phyloP scores from a whole-genome alignment of 1,139 yeast genomes.

The Candida glucosophila region DNA sequence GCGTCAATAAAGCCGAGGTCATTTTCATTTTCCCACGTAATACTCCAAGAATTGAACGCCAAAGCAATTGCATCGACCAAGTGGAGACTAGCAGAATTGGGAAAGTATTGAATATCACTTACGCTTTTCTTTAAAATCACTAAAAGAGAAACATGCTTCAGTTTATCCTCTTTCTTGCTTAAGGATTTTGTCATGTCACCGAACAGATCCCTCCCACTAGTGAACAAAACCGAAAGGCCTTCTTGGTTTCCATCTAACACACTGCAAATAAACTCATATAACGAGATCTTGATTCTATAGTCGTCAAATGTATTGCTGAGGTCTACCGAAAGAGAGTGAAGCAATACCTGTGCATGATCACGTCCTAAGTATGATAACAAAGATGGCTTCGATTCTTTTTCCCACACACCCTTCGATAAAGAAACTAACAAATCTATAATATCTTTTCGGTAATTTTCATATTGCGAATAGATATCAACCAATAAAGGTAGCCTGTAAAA shows the following conservation, averaged over 20 bases:
- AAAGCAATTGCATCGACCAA: constrained; percentile 57
- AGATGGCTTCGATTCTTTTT: constrained; percentile 54
- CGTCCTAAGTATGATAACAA: constrained; percentile 73
- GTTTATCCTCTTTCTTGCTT: constrained; percentile 10
- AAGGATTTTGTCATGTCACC: constrained; percentile 20
- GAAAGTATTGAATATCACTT: constrained; percentile 41
- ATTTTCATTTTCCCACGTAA: constrained; percentile 40
- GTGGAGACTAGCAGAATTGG: constrained; percentile 50
- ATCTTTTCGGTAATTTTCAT: constrained; percentile 38
- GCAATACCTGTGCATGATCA: constrained; percentile 48
- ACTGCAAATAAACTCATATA: constrained; percentile 69
- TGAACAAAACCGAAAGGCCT: constrained; percentile 70
- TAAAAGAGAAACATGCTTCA: constrained; percentile 36
- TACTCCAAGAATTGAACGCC: constrained; percentile 64
- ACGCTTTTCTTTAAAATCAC: constrained; percentile 53
- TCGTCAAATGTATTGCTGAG: constrained; percentile 53
- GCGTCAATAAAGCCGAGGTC: constrained; percentile 45
- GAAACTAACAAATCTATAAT: constrained; percentile 54
- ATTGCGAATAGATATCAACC: constrained; percentile 50
- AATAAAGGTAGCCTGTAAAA: constrained; percentile 50
- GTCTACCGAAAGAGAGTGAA: constrained; percentile 52
- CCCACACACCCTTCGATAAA: constrained; percentile 57
- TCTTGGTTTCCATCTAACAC: constrained; percentile 76
- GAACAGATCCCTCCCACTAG: constrained; percentile 60
- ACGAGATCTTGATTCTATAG: constrained; percentile 43